Evolutionary conservation across 2,329 filamentous ascomycete species (phyloP).

Genomic region (Acrocalymma vagum): DNA sequence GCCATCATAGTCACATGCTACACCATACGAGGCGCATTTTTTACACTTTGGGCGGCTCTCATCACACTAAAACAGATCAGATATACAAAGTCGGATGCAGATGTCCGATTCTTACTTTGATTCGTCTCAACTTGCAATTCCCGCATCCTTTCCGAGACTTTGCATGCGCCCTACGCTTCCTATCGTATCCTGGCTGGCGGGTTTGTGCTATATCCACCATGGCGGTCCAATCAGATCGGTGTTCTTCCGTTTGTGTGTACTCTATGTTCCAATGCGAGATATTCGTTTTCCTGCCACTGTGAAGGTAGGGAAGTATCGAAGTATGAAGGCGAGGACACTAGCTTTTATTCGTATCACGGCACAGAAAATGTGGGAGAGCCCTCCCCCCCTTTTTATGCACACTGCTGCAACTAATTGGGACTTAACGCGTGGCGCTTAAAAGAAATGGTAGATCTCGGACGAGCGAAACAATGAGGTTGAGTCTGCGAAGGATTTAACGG

Average conservation of each 20-base stretch:
- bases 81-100: not conserved
- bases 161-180: slow-evolving; percentile 51
- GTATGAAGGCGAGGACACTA: not conserved
- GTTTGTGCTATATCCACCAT: slow-evolving; percentile 26
- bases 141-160: slow-evolving; percentile 64
- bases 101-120: slow-evolving; percentile 55
- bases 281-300: not conserved
- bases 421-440: no score
- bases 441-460: no score
- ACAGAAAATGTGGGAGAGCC: not conserved
- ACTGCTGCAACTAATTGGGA: no score
- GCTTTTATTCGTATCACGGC: slow-evolving; percentile 1
- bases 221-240: not conserved
- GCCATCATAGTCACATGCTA: slow-evolving; percentile 58
- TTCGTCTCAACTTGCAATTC: slow-evolving; percentile 64
- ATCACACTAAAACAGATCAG: slow-evolving; percentile 57
- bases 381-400: no score
- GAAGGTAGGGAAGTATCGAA: not conserved
- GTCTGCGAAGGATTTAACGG: no score
- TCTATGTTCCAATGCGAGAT: slow-evolving; percentile 1
- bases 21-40: slow-evolving; percentile 58
- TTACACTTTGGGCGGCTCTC: slow-evolving; percentile 60
- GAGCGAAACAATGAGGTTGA: no score
- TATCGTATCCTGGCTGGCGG: slow-evolving; percentile 12
- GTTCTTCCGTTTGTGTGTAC: slow-evolving; percentile 6